Evolutionary conservation across 768 basidiomycete species (phyloP), one percentile per base, ranked within the genome.

Genomic region (Fomitopsis pulvina): DNA sequence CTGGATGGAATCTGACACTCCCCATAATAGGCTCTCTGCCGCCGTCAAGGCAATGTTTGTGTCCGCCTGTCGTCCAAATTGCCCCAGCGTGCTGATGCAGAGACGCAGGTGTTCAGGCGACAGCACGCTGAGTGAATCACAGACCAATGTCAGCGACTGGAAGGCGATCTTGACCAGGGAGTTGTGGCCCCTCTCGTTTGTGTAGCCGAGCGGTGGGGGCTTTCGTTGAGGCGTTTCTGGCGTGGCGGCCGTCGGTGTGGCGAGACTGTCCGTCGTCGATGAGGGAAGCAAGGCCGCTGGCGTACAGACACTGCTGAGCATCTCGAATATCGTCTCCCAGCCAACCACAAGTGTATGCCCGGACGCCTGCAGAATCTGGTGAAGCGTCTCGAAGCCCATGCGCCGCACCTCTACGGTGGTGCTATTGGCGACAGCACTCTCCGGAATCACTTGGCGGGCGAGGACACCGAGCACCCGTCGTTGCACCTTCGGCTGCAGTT

Each of bases 11-110:
- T 99, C 95, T 0, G 94, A 96, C 0, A 99, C 89, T 52, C 89
- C 87, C 95, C 95, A 98, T 4, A 99, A 72, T 2, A 97, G 69
- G 47, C 91, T 92, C 51, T 92, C 92, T 0, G 94, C 92, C 0
- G 92, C 91, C 1, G 95, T 95, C 48, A 99, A 70, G 1, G 93
- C 90, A 49, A 99, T 95, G 58, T 99, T 99, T 32, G 95, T 94
- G 56, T 98, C 96, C 0, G 82, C 77, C 60, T 98, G 95, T 16
- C 85, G 79, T 7, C 94, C 93, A 66, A 95, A 99, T 48, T 87
- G 84, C 4, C 91, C 91, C 0, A 99, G 74, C 4, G 95, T 94
- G 53, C 75, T 80, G 66, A 98, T 95, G 58, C 93, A 97, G 8
- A 90, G 73, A 7, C 85, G 84, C 21, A 97, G 80, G 59, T 95